Evolutionary conservation across 108 stramenopile species (phyloP).

Genomic region (Skeletonema menzelii): DNA sequence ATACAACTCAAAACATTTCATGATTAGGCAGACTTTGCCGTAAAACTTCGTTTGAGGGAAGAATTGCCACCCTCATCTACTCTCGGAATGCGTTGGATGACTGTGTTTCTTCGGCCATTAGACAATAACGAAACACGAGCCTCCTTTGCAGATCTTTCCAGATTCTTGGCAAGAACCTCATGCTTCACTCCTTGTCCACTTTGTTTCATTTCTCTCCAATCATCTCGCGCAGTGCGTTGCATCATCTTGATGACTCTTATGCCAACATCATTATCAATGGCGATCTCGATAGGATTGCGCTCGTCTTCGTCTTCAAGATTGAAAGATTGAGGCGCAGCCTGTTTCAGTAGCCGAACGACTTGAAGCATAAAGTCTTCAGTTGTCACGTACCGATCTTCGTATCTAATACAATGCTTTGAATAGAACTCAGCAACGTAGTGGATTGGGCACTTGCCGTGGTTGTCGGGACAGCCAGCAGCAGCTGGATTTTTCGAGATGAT

Average conservation of each 20-base stretch:
- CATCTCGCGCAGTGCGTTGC: slow-evolving; percentile 47
- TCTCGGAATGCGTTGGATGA: background rate
- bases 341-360: slow-evolving; percentile 25
- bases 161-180: slow-evolving; percentile 14
- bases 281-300: slow-evolving; percentile 46
- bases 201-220: slow-evolving; percentile 38
- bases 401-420: slow-evolving; percentile 2
- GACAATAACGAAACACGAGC: background rate
- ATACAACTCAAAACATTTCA: background rate
- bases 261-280: slow-evolving; percentile 33
- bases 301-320: slow-evolving; percentile 45
- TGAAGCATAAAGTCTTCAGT: slow-evolving; percentile 29
- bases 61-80: background rate
- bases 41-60: slow-evolving; percentile 18
- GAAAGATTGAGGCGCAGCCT: slow-evolving; percentile 29
- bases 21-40: slow-evolving; percentile 11
- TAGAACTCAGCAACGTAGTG: slow-evolving; percentile 50
- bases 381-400: background rate
- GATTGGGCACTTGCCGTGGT: slow-evolving; percentile 44
- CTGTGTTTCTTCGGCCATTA: background rate
- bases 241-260: slow-evolving; percentile 43
- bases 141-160: slow-evolving; percentile 21
- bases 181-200: slow-evolving; percentile 20
- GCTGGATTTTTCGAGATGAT: slow-evolving; percentile 22
- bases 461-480: slow-evolving; percentile 41